Base-by-base conservation (phyloP, 1,139 yeast species). In the Scheffersomyces illinoinensis region DNA sequence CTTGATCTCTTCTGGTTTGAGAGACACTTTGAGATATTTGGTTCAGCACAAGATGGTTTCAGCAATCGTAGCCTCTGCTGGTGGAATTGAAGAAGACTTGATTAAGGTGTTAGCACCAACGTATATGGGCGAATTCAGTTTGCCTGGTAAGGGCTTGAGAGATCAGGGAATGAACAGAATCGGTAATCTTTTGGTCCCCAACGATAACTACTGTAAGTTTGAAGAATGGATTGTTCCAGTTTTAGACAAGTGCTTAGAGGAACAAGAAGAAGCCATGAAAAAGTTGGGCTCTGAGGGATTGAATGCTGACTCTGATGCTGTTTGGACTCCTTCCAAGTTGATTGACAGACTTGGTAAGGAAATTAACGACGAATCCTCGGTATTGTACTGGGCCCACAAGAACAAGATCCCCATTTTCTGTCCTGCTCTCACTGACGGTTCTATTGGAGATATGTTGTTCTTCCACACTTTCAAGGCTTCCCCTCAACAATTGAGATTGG, bases 181-280 rank as follows among this genome's bases (percentile, higher is more conserved):
- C 67, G 99, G 99, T 62, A 96, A 95, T 75, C 82, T 95, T 73
- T 81, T 95, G 67, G 99, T 95, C 57, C 99, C 99, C 57, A 95
- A 95, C 74, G 99, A 96, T 74, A 95, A 95, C 79, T 95, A 95
- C 78, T 93, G 98, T 80, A 88, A 87, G 71, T 95, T 95, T 70
- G 99, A 95, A 76, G 99, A 96, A 74, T 95, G 99, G 99, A 91
- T 95, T 66, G 96, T 95, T 47, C 99, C 99, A 46, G 85, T 95
- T 58, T 83, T 95, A 68, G 97, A 93, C 72, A 85, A 79, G 57
- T 87, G 93, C 86, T 82, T 93, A 61, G 90, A 90, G 69, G 99
- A 95, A 75, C 99, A 95, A 77, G 92, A 90, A 67, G 88, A 75
- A 56, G 87, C 85, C 59, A 84, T 86, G 66, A 75, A 78, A 58